A percentile compares a stretch with the other conserved stretches of the same genome.
Conservation (phyloP, 306 rosid genomes). For the Ormosia emarginata region DNA sequence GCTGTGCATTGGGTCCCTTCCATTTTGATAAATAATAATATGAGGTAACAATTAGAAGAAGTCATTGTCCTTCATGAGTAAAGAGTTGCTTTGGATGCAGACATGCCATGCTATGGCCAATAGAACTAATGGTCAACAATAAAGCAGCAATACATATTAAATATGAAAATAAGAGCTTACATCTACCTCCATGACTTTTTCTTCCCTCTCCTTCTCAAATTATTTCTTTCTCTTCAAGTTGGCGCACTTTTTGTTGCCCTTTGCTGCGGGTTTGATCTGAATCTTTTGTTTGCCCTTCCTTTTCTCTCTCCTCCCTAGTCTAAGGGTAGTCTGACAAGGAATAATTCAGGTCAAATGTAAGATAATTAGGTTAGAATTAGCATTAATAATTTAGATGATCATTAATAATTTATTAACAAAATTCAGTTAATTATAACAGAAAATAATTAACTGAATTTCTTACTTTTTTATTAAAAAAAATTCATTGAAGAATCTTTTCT, state of each 20-base stretch:
- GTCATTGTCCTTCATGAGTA: constrained; percentile 27
- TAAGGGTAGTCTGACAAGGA: background rate
- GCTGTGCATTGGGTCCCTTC: constrained; percentile 24
- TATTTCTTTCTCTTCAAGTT: background rate
- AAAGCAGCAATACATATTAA: constrained; percentile 8
- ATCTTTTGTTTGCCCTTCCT: background rate
- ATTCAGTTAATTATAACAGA: no score
- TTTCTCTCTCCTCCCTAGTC: background rate
- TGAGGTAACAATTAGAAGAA: background rate
- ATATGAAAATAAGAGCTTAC: background rate
- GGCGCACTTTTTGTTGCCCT: constrained; percentile 17
- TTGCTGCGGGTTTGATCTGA: background rate
- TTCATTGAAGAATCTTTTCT: no score
- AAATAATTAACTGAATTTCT: no score
- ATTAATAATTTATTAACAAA: no score
- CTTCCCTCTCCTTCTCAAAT: background rate
- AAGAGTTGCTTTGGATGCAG: constrained; percentile 17
- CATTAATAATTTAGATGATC: background rate
- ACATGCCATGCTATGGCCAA: constrained; percentile 8
- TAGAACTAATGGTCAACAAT: constrained; percentile 33
- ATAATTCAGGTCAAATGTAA: background rate
- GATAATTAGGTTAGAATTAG: background rate
- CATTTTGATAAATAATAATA: constrained; percentile 12
- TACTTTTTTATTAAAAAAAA: no score
- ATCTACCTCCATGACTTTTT: constrained; percentile 2